Evolutionary conservation across 345 rosid genomes (phyloP).

Genomic region (Eucalyptus tenuipes): DNA sequence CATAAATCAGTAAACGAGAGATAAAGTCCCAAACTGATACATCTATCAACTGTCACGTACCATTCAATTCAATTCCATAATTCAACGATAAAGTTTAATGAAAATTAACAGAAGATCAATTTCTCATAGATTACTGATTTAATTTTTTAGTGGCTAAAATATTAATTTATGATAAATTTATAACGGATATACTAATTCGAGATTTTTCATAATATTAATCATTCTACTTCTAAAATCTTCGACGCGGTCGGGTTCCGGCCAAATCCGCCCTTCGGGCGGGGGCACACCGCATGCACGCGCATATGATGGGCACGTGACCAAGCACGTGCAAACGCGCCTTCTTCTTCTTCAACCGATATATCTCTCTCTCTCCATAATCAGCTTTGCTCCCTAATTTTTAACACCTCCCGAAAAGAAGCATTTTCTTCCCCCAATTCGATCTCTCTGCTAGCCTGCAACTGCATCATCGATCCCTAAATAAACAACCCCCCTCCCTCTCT

Average conservation of each 20-base stretch:
- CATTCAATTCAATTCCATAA: background rate
- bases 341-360: background rate
- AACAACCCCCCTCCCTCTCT: no score
- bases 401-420: background rate
- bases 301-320: background rate
- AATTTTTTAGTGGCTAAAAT: no score
- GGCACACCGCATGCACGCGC: background rate
- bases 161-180: no score
- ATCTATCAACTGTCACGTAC: rapidly evolving
- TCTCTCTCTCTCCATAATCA: background rate
- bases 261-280: no score
- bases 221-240: background rate
- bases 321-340: background rate
- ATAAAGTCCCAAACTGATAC: rapidly evolving
- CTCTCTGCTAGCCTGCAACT: background rate
- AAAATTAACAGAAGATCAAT: no score
- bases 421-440: background rate
- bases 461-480: background rate
- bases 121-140: rapidly evolving
- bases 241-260: rapidly evolving
- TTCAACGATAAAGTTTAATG: rapidly evolving
- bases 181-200: no score
- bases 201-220: no score
- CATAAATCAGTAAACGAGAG: rapidly evolving
- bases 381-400: background rate